Conservation (phyloP, 768 basidiomycete genomes). For the Naganishia kalamii region DNA sequence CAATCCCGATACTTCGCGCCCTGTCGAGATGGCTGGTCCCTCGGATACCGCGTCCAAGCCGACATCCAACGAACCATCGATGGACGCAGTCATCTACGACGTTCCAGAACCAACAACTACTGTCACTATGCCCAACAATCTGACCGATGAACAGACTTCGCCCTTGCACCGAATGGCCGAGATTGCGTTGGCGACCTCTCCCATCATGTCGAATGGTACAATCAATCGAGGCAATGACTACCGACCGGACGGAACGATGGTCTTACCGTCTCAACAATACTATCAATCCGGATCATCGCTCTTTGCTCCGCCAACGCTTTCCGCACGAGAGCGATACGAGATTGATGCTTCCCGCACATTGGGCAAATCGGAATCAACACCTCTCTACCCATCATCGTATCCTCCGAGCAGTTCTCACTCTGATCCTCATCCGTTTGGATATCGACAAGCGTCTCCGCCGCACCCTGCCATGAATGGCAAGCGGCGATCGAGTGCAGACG, state of each 20-base stretch:
- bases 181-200: constrained; percentile 8
- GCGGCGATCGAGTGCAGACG: neutral
- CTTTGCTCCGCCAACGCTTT: neutral
- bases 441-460: neutral
- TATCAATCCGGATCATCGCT: constrained; percentile 1
- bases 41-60: neutral
- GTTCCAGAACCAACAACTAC: neutral
- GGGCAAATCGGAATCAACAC: neutral
- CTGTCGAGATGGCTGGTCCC: neutral
- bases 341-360: neutral
- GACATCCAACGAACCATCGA: no score
- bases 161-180: constrained; percentile 9
- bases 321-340: neutral
- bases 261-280: constrained; percentile 7
- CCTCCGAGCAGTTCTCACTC: neutral
- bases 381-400: neutral
- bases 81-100: constrained; percentile 13
- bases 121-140: neutral
- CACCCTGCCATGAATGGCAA: neutral
- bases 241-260: neutral
- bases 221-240: neutral
- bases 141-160: neutral
- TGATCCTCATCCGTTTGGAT: neutral
- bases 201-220: neutral
- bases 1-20: no score